These are phyloP conservation scores for Tetrahymena borealis DNA, from an alignment of 73 alveolate genomes.

Conservation along the genomic window DNA sequence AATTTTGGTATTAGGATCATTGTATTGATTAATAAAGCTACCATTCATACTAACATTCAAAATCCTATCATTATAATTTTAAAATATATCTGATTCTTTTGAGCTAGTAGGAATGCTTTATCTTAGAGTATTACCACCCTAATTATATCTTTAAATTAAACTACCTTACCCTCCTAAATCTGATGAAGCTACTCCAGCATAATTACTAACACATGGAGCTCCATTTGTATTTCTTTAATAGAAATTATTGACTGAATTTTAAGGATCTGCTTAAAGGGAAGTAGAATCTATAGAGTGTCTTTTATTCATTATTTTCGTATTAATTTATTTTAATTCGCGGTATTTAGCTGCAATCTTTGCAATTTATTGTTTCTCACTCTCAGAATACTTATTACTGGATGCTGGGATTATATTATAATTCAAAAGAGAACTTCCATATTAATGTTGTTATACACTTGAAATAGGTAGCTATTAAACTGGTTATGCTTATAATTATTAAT, in stretches of 20 bases:
- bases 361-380: not conserved
- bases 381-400: not conserved
- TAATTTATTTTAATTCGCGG: not conserved
- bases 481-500: not conserved
- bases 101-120: too few species aligned
- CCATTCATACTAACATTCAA: not conserved
- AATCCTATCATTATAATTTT: too few species aligned
- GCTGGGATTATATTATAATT: not conserved
- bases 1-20: not conserved
- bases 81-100: too few species aligned
- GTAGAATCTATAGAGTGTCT: not conserved
- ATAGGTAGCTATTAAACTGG: not conserved
- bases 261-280: not conserved
- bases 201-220: too few species aligned
- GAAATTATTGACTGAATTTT: not conserved
- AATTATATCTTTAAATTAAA: too few species aligned
- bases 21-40: not conserved
- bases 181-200: too few species aligned
- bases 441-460: not conserved
- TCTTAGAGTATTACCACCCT: too few species aligned
- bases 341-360: not conserved
- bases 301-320: not conserved
- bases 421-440: not conserved
- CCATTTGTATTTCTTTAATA: too few species aligned
- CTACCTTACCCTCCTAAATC: too few species aligned